Conservation (phyloP, 2,329 filamentous ascomycete genomes). For the Neofusicoccum cordaticola region DNA sequence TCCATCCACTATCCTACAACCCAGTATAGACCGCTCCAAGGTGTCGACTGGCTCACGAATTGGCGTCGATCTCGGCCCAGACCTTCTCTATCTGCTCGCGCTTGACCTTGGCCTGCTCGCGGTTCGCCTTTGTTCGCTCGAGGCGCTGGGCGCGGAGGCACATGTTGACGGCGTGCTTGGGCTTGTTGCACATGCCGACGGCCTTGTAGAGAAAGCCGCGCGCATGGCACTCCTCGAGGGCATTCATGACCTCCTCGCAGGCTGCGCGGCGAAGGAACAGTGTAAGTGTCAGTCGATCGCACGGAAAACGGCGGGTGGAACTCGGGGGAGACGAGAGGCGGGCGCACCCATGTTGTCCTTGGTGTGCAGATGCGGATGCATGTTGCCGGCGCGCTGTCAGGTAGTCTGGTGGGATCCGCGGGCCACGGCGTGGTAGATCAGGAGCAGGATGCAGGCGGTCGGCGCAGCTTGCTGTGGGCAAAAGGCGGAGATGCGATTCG, state of each 20-base stretch:
- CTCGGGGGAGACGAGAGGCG: slow-evolving; percentile 11
- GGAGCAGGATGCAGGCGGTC: slow-evolving; percentile 1
- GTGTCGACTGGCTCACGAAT: slow-evolving; percentile 28
- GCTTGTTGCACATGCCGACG: slow-evolving; percentile 82
- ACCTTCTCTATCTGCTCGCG: slow-evolving; percentile 70
- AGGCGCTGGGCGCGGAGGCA: slow-evolving; percentile 79
- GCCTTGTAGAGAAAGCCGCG: slow-evolving; percentile 90
- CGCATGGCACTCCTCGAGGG: slow-evolving; percentile 93
- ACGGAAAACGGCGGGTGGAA: slow-evolving; percentile 4
- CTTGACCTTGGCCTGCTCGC: slow-evolving; percentile 66
- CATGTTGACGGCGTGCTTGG: slow-evolving; percentile 78
- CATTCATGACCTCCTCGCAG: slow-evolving; percentile 90
- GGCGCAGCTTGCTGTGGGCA: neutral
- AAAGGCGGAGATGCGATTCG: slow-evolving; percentile 2
- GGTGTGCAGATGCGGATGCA: slow-evolving; percentile 98
- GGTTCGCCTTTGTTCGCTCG: slow-evolving; percentile 74
- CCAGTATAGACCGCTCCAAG: neutral
- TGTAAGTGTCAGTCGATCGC: neutral
- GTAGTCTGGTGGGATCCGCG: neutral
- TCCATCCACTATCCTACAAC: slow-evolving; percentile 1
- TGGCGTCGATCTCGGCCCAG: slow-evolving; percentile 76
- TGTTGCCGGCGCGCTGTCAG: slow-evolving; percentile 44
- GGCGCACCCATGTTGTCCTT: slow-evolving; percentile 80
- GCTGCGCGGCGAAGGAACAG: slow-evolving; percentile 50
- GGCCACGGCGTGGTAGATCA: neutral